phyloP scores from a whole-genome alignment of 164 flowering plant species.

The Liquidambar formosana region DNA sequence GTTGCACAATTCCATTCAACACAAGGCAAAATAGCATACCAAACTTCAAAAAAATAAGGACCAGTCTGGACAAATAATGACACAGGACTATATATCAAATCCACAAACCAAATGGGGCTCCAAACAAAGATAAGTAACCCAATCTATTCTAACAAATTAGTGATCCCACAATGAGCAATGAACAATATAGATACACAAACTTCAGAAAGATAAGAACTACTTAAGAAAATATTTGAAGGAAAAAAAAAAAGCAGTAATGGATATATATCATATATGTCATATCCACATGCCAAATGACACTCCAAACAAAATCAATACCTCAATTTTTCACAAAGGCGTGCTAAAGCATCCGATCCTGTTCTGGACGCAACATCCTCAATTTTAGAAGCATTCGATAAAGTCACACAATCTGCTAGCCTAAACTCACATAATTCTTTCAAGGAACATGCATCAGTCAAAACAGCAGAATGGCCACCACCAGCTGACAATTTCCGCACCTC shows the following conservation, averaged over 20 bases:
- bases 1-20: no score
- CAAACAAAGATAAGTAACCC: not conserved
- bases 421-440: constrained; percentile 92
- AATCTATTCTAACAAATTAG: not conserved
- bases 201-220: not conserved
- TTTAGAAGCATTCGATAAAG: constrained; percentile 59
- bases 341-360: constrained; percentile 91
- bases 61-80: not conserved
- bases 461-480: constrained; percentile 99
- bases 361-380: constrained; percentile 86
- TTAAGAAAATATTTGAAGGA: not conserved
- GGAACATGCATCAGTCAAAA: constrained; percentile 90
- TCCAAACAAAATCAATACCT: constrained; percentile 47
- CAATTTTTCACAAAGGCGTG: constrained; percentile 86
- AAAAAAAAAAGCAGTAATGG: no score
- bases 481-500: constrained; percentile 89
- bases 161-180: not conserved
- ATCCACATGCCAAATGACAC: not conserved
- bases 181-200: not conserved
- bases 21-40: not conserved
- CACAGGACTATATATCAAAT: not conserved
- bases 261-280: not conserved
- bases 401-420: constrained; percentile 78
- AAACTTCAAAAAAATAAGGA: not conserved
- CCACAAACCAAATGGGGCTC: not conserved